Percentiles rank a stretch among this genome's conserved stretches.
These are phyloP conservation scores for Biscutella auriculata DNA, from an alignment of 441 rosid species.

Conservation along the genomic window DNA sequence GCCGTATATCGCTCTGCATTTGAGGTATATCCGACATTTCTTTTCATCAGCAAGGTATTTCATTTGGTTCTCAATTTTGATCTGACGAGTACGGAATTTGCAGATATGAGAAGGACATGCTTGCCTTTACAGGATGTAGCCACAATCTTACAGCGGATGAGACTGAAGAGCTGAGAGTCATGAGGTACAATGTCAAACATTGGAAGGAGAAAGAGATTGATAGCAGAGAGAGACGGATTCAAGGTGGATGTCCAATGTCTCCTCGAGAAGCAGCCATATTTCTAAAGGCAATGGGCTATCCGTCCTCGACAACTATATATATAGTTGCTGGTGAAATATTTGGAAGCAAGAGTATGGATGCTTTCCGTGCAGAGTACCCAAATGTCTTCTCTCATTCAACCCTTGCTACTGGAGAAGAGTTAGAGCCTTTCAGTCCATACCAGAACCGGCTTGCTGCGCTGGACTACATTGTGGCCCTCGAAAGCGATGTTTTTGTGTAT, in stretches of 20 bases:
- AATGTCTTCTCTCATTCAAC: conserved; percentile 65
- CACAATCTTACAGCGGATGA: conserved; percentile 66
- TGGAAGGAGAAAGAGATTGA: conserved; percentile 97
- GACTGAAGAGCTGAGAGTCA: conserved; percentile 50
- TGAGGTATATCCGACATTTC: conserved; percentile 36
- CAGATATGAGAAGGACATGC: conserved; percentile 95
- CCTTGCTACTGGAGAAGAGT: conserved; percentile 65
- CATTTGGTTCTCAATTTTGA: not conserved
- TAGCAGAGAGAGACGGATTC: conserved; percentile 41
- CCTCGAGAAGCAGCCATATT: conserved; percentile 86
- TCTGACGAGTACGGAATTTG: conserved; percentile 6
- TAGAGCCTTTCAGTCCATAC: conserved; percentile 54
- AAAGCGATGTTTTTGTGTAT: conserved; percentile 81
- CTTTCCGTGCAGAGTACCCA: conserved; percentile 66
- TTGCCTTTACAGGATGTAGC: conserved; percentile 86
- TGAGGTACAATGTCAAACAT: conserved; percentile 68
- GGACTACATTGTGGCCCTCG: conserved; percentile 80
- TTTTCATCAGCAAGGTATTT: not conserved
- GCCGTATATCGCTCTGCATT: conserved; percentile 75
- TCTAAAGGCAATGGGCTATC: conserved; percentile 88
- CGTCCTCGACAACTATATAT: conserved; percentile 63
- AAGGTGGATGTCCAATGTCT: conserved; percentile 91
- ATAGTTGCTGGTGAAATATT: conserved; percentile 82
- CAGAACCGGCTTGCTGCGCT: conserved; percentile 90
- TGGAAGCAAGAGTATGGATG: conserved; percentile 67